Evolutionary conservation across 2,329 filamentous ascomycete species (phyloP).

Genomic region (Botrytis fragariae): DNA sequence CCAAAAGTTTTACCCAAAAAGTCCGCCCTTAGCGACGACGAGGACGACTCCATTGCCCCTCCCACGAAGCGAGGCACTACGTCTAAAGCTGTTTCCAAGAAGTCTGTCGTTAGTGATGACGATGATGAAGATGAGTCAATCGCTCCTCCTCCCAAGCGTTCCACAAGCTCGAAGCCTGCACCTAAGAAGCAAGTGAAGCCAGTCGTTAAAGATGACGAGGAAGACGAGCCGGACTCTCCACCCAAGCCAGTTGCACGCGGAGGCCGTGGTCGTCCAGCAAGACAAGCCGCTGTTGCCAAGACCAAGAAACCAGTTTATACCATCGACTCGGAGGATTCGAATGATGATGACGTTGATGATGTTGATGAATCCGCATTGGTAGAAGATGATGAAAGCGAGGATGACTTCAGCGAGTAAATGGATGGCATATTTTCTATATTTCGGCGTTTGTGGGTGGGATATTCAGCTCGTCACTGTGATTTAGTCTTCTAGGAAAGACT

Average conservation of each 20-base stretch:
- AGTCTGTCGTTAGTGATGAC: conserved; percentile 4
- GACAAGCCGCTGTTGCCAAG: conserved; percentile 14
- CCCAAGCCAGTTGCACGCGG: conserved; percentile 37
- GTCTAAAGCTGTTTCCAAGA: conserved; percentile 12
- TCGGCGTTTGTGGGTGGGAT: conserved; percentile 3
- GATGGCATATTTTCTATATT: background rate
- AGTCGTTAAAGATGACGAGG: conserved; percentile 19
- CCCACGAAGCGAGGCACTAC: conserved; percentile 38
- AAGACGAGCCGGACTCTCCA: conserved; percentile 25
- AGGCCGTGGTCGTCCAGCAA: conserved; percentile 19
- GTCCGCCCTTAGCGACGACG: conserved; percentile 30
- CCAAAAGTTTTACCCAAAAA: conserved; percentile 25
- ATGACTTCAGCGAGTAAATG: conserved; percentile 35
- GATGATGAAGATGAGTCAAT: conserved; percentile 19
- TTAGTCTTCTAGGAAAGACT: conserved; percentile 7
- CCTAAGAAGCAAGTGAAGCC: conserved; percentile 22
- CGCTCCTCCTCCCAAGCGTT: conserved; percentile 9
- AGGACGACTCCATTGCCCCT: conserved; percentile 34
- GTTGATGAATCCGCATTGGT: conserved; percentile 36
- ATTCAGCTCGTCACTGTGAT: background rate
- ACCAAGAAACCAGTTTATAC: conserved; percentile 18
- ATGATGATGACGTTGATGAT: conserved; percentile 41
- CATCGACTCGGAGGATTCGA: conserved; percentile 30
- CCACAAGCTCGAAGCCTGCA: background rate
- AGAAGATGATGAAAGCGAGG: conserved; percentile 37